Percentiles rank a stretch among this genome's conserved stretches.
phyloP scores from a whole-genome alignment of 768 basidiomycete species.

The Lactarius evosmus region DNA sequence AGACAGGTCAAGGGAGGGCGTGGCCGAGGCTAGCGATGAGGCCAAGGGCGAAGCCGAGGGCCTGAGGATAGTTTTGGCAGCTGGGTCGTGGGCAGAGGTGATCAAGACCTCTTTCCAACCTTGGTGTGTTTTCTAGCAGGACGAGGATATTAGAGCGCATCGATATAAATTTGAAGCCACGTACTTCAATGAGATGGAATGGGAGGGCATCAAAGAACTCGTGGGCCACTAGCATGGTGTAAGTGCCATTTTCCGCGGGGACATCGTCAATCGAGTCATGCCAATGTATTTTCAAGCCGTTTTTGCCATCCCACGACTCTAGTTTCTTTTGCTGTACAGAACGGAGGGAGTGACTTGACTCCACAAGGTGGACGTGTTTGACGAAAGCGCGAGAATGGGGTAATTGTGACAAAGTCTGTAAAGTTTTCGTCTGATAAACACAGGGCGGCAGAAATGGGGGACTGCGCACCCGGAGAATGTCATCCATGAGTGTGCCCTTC shows the following conservation, averaged over 20 bases:
- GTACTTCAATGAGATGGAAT: slow-evolving; percentile 82
- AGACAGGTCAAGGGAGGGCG: slow-evolving; percentile 9
- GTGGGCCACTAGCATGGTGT: slow-evolving; percentile 88
- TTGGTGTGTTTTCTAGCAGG: slow-evolving; percentile 60
- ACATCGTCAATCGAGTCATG: slow-evolving; percentile 71
- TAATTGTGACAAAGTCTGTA: slow-evolving; percentile 53
- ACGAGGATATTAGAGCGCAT: slow-evolving; percentile 5
- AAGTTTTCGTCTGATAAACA: not conserved
- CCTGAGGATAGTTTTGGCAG: slow-evolving; percentile 32
- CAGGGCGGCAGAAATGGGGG: not conserved
- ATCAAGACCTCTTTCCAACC: slow-evolving; percentile 90
- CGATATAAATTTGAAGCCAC: slow-evolving; percentile 22
- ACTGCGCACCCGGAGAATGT: slow-evolving; percentile 73
- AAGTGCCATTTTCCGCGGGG: slow-evolving; percentile 45
- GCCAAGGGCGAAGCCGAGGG: slow-evolving; percentile 25
- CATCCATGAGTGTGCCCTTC: slow-evolving; percentile 85
- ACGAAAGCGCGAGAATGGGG: slow-evolving; percentile 37
- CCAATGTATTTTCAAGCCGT: slow-evolving; percentile 56
- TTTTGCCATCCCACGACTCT: slow-evolving; percentile 29
- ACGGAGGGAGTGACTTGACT: slow-evolving; percentile 70
- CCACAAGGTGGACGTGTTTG: slow-evolving; percentile 68
- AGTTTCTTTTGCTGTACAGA: slow-evolving; percentile 58
- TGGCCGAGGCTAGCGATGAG: slow-evolving; percentile 10
- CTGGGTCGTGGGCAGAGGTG: slow-evolving; percentile 44
- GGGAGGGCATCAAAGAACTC: slow-evolving; percentile 98